Percentiles rank a stretch among this genome's conserved stretches.
Conservation (phyloP, 331 rosid genomes). For the Erythrophleum ivorense region DNA sequence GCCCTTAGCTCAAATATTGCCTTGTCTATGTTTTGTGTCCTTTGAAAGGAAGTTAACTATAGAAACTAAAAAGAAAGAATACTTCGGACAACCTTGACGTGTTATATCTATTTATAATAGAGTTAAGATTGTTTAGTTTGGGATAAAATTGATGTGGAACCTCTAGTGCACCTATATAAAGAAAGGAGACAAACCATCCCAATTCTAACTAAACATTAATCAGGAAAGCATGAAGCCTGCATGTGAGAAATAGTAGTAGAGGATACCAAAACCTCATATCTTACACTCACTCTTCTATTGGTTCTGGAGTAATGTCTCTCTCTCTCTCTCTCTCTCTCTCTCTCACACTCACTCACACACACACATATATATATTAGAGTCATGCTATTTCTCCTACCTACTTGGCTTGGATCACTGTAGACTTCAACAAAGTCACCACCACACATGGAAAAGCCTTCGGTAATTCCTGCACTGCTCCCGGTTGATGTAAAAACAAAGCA, state of each 20-base stretch:
- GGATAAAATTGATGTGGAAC: not conserved
- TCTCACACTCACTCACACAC: not conserved
- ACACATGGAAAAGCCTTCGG: slow-evolving; percentile 98
- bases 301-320: not conserved
- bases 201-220: not conserved
- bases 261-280: not conserved
- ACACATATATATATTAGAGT: not conserved
- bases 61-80: not conserved
- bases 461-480: slow-evolving; percentile 86
- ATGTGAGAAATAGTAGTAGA: not conserved
- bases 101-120: not conserved
- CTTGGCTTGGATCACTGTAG: slow-evolving; percentile 80
- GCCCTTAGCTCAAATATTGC: not conserved
- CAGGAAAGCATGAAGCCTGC: slow-evolving; percentile 12
- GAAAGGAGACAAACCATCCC: not conserved
- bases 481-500: not conserved
- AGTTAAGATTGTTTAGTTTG: not conserved
- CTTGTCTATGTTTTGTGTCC: not conserved
- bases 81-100: not conserved
- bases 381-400: slow-evolving; percentile 57
- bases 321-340: too few relatives aligned
- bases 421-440: slow-evolving; percentile 98
- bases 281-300: not conserved
- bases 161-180: not conserved
- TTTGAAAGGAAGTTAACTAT: not conserved